Conservation (phyloP, 371 early-diverging fungal species). For the Rhizopus delemar region DNA sequence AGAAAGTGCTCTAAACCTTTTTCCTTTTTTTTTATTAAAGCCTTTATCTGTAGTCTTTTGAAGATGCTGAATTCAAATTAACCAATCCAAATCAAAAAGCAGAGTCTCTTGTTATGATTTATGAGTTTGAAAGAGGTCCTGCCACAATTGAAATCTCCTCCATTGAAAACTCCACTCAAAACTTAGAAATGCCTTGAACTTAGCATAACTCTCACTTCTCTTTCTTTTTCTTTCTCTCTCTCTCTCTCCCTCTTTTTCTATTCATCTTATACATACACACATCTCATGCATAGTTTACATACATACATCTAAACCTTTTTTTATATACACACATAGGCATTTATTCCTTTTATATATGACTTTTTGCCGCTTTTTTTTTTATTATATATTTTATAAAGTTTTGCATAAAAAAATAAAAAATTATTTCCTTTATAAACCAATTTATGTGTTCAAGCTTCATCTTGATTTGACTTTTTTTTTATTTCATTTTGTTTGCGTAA, state of each 20-base stretch:
- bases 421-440: too few relatives aligned
- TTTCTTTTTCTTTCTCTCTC: background rate
- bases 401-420: too few relatives aligned
- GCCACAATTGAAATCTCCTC: slow-evolving; percentile 32
- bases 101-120: slow-evolving; percentile 39
- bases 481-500: slow-evolving; percentile 15
- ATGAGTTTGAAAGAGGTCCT: slow-evolving; percentile 47
- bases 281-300: background rate
- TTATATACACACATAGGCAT: too few relatives aligned
- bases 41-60: slow-evolving; percentile 27
- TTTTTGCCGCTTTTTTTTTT: too few relatives aligned
- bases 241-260: background rate
- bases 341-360: too few relatives aligned
- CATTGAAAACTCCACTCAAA: slow-evolving; percentile 11
- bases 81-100: slow-evolving; percentile 2
- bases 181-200: background rate
- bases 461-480: background rate
- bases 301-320: too few relatives aligned
- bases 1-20: too few relatives aligned
- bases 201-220: slow-evolving; percentile 1
- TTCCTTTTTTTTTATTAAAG: too few relatives aligned
- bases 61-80: slow-evolving; percentile 36
- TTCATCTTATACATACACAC: background rate
- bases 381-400: too few relatives aligned
- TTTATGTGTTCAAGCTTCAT: too few relatives aligned